These are phyloP conservation scores for Dryadomyces quercivorus DNA, from an alignment of 2,329 filamentous ascomycete genomes.

Conservation along the genomic window DNA sequence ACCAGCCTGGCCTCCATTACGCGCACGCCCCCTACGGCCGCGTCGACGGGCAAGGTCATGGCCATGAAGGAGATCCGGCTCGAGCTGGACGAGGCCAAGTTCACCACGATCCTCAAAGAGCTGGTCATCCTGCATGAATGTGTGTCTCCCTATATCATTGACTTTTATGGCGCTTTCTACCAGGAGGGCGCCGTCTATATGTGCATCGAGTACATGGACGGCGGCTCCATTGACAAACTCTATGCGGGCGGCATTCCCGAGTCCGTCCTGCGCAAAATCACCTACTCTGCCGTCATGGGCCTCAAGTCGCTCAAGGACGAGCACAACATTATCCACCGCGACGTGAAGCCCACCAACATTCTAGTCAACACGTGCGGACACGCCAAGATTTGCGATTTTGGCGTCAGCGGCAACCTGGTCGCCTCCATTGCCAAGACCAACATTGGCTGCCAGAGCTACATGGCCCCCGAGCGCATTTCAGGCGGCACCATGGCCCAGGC, in stretches of 20 bases:
- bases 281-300: slow-evolving; percentile 78
- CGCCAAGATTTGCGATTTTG: slow-evolving; percentile 97
- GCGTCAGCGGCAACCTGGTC: slow-evolving; percentile 90
- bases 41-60: slow-evolving; percentile 68
- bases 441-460: slow-evolving; percentile 98
- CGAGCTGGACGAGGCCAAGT: slow-evolving; percentile 92
- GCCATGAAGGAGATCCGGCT: slow-evolving; percentile 98
- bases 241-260: slow-evolving; percentile 88
- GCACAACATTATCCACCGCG: slow-evolving; percentile 97
- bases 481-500: slow-evolving; percentile 67
- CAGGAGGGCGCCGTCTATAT: slow-evolving; percentile 98
- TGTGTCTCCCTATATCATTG: slow-evolving; percentile 89
- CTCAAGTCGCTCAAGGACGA: slow-evolving; percentile 91
- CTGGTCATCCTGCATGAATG: slow-evolving; percentile 92
- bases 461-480: slow-evolving; percentile 93
- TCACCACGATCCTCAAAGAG: slow-evolving; percentile 95
- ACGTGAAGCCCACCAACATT: slow-evolving; percentile 99
- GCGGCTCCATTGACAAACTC: slow-evolving; percentile 91
- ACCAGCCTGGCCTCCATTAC: background rate
- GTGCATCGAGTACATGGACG: slow-evolving; percentile 99
- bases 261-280: slow-evolving; percentile 77
- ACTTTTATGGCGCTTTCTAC: slow-evolving; percentile 98
- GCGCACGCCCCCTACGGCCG: slow-evolving; percentile 2
- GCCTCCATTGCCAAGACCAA: slow-evolving; percentile 98
- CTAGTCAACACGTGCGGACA: slow-evolving; percentile 81